Evolutionary conservation across 805 yeast species (phyloP).

Genomic region (Kodamaea hsintzibuensis): DNA sequence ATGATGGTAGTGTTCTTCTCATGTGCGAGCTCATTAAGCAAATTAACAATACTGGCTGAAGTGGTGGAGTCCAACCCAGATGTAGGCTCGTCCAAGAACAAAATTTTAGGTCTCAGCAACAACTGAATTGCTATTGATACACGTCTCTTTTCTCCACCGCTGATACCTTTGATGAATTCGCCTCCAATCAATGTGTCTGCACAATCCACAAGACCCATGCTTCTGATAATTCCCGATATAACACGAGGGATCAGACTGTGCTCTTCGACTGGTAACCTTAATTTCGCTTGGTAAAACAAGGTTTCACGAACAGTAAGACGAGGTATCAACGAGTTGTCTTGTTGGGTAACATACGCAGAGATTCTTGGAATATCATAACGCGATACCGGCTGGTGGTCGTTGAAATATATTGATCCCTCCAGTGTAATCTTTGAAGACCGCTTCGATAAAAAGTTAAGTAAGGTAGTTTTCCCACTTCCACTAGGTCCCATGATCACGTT

Average conservation of each 20-base stretch:
- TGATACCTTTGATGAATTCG: constrained; percentile 23
- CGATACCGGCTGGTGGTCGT: constrained; percentile 16
- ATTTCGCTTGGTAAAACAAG: constrained; percentile 24
- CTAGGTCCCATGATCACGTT: constrained; percentile 50
- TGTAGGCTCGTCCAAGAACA: constrained; percentile 30
- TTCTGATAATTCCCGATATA: constrained; percentile 19
- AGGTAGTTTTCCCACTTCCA: constrained; percentile 46
- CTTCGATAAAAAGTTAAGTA: constrained; percentile 33
- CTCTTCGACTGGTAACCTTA: constrained; percentile 22
- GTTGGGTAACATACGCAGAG: constrained; percentile 28
- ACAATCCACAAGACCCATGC: constrained; percentile 26
- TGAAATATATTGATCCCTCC: constrained; percentile 17
- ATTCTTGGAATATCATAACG: constrained; percentile 17
- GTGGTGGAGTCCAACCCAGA: constrained; percentile 30
- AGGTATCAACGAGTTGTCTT: constrained; percentile 24
- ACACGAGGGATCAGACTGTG: constrained; percentile 18
- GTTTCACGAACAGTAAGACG: constrained; percentile 29
- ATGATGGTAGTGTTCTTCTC: constrained; percentile 23
- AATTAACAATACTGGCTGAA: constrained; percentile 19
- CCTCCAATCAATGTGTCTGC: constrained; percentile 29
- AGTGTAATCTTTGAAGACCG: constrained; percentile 15
- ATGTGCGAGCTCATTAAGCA: constrained; percentile 19
- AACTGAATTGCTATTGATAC: constrained; percentile 32
- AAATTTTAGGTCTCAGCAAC: constrained; percentile 23
- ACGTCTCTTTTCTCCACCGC: constrained; percentile 31